phyloP scores from a whole-genome alignment of 805 yeast genomes.

The Candida sakaeoensis region DNA sequence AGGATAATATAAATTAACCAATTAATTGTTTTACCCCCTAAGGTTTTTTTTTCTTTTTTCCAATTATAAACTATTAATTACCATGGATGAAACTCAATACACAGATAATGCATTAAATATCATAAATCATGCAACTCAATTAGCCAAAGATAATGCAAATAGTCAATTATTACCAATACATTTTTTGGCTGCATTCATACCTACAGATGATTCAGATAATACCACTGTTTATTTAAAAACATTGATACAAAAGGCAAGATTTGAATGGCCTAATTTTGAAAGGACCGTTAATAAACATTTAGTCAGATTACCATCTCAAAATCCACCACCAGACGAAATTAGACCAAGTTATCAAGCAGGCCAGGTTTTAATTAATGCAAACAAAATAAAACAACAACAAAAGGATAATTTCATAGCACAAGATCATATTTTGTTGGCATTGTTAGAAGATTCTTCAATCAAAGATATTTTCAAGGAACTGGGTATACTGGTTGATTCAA shows the following conservation, averaged over 20 bases:
- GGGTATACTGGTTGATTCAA: slow-evolving; percentile 60
- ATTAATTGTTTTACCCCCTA: no score
- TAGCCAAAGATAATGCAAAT: slow-evolving; percentile 83
- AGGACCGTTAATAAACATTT: slow-evolving; percentile 75
- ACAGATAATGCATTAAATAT: slow-evolving; percentile 91
- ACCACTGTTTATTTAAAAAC: slow-evolving; percentile 66
- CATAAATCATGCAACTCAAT: slow-evolving; percentile 70
- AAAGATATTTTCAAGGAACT: slow-evolving; percentile 70
- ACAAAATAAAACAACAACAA: slow-evolving; percentile 76
- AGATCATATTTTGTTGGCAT: slow-evolving; percentile 85
- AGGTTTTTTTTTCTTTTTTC: slow-evolving; percentile 1
- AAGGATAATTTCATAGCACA: slow-evolving; percentile 91
- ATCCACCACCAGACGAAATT: slow-evolving; percentile 83
- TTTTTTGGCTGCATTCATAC: slow-evolving; percentile 85
- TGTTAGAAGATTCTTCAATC: slow-evolving; percentile 73
- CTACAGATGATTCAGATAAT: slow-evolving; percentile 47
- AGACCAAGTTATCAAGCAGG: slow-evolving; percentile 74
- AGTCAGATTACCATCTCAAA: slow-evolving; percentile 82
- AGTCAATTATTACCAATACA: slow-evolving; percentile 86
- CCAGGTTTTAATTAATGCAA: slow-evolving; percentile 68
- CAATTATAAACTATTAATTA: not conserved
- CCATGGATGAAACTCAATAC: slow-evolving; percentile 70
- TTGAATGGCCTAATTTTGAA: slow-evolving; percentile 79
- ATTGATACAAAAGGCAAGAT: slow-evolving; percentile 78
- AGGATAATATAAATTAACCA: not conserved